Conservation (phyloP, 257 asterid species). For the Lantana camara region DNA sequence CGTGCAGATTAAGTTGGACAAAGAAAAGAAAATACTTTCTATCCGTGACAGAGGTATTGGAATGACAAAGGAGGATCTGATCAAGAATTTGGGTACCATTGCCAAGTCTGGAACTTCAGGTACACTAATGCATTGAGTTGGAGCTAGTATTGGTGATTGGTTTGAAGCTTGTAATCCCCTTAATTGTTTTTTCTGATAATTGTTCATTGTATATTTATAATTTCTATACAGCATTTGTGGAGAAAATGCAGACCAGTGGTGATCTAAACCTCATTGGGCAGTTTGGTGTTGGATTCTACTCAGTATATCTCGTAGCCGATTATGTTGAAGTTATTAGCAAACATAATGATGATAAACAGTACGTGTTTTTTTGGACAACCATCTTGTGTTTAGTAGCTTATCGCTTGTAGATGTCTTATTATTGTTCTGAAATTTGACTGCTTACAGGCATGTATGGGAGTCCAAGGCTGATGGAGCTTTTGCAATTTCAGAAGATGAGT, state of each 20-base stretch:
- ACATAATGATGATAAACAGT: constrained; percentile 93
- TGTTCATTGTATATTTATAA: constrained; percentile 17
- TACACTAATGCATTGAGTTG: constrained; percentile 26
- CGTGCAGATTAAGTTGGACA: constrained; percentile 85
- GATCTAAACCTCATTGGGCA: constrained; percentile 95
- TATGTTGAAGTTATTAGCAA: constrained; percentile 95
- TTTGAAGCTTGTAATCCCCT: neutral
- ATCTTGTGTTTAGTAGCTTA: neutral
- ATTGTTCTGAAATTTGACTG: constrained; percentile 20
- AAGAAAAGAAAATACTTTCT: constrained; percentile 82
- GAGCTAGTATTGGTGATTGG: neutral
- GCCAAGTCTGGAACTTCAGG: constrained; percentile 99
- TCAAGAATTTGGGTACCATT: constrained; percentile 95
- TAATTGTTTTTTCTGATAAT: neutral
- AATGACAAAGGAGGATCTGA: constrained; percentile 95
- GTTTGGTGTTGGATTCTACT: constrained; percentile 97
- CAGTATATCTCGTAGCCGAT: constrained; percentile 93
- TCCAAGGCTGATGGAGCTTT: constrained; percentile 97
- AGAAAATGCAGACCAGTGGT: constrained; percentile 94
- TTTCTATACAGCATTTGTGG: constrained; percentile 80
- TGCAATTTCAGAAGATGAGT: constrained; percentile 82
- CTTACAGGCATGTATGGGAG: constrained; percentile 85
- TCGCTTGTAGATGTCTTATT: constrained; percentile 4
- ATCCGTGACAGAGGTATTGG: constrained; percentile 97
- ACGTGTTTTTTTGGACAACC: constrained; percentile 29